Evolutionary conservation across 2,329 filamentous ascomycete genomes (phyloP), one percentile per base, ranked within the genome.

Genomic region (Magnaporthiopsis incrustans): DNA sequence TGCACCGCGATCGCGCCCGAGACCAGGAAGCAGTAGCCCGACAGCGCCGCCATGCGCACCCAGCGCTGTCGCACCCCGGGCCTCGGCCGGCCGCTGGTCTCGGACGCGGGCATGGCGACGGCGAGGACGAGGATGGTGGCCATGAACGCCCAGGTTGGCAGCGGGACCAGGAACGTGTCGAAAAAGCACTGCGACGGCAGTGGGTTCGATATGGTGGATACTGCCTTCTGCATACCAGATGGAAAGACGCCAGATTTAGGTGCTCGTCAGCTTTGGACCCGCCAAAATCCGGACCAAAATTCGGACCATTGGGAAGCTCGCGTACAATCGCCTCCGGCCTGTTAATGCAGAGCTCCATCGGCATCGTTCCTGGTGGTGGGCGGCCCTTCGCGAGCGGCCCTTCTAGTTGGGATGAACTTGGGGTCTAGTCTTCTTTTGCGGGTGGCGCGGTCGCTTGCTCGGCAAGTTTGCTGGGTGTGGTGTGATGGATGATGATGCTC

Each of bases 121-220:
- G 66, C 60, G 57, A 70, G 65, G 8, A 69, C 38, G n/a, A 61
- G 32, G 25, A 70, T 61, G 30, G 60, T 53, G 14, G 64, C 62
- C 25, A 70, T 65, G 57, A 68, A 65, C 4, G 69, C 63, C 69
- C 68, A 70, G 8, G 70, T 67, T 14, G 70, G 70, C 27, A 71
- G 64, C 7, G 70, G 70, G 7, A 66, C 67, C 12, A 72, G 64
- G 33, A 70, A 58, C 15, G 64, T 62, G 65, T 72, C 70, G 65
- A 72, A 71, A 64, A 70, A 70, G 66, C 70, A 72, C 57, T 69
- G 70, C 18, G 70, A 70, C 14, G 69, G 69, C 11, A 71, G 66
- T 26, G 67, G 67, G 22, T 63, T 50, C 33, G 65, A 67, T 50
- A 65, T 64, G 59, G 63, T 26, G 22, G 59, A 64, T 38, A 64